A percentile compares a stretch with the other conserved stretches of the same genome.
Conservation (phyloP, 768 basidiomycete species). For the Amanita molliuscula region DNA sequence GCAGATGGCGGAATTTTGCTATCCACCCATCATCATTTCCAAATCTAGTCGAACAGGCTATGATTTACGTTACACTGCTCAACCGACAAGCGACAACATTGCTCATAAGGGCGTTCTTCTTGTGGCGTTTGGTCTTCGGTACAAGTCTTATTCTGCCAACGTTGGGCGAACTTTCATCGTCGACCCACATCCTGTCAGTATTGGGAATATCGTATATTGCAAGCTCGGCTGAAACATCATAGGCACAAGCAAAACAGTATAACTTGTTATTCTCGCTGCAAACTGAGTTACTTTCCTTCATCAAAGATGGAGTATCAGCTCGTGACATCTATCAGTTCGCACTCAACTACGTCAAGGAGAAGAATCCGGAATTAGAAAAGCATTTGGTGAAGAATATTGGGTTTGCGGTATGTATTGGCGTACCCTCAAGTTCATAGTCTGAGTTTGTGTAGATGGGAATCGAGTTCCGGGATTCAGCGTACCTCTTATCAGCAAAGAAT, state of each 20-base stretch:
- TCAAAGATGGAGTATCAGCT: constrained; percentile 69
- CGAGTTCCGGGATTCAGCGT: constrained; percentile 87
- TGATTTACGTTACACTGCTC: constrained; percentile 79
- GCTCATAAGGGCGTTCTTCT: constrained; percentile 85
- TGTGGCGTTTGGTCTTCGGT: constrained; percentile 80
- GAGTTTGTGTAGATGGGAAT: constrained; percentile 65
- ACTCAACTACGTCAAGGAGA: constrained; percentile 56
- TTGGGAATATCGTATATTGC: background rate
- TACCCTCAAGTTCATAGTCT: background rate
- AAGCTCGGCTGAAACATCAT: background rate
- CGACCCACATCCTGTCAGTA: constrained; percentile 72
- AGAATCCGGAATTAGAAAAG: constrained; percentile 75
- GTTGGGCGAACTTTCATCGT: constrained; percentile 93
- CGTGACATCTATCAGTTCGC: constrained; percentile 82
- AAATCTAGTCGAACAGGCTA: constrained; percentile 76
- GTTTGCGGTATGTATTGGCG: constrained; percentile 54
- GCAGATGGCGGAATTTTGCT: constrained; percentile 85
- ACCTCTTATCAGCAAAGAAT: constrained; percentile 78
- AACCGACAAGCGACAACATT: constrained; percentile 76
- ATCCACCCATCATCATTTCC: constrained; percentile 93
- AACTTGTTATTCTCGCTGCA: constrained; percentile 70
- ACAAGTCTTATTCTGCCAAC: constrained; percentile 89
- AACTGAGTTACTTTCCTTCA: constrained; percentile 56
- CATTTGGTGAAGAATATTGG: constrained; percentile 85
- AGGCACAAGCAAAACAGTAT: constrained; percentile 93